Evolutionary conservation across 257 asterid genomes (phyloP).

Genomic region (Nicotiana noctiflora): DNA sequence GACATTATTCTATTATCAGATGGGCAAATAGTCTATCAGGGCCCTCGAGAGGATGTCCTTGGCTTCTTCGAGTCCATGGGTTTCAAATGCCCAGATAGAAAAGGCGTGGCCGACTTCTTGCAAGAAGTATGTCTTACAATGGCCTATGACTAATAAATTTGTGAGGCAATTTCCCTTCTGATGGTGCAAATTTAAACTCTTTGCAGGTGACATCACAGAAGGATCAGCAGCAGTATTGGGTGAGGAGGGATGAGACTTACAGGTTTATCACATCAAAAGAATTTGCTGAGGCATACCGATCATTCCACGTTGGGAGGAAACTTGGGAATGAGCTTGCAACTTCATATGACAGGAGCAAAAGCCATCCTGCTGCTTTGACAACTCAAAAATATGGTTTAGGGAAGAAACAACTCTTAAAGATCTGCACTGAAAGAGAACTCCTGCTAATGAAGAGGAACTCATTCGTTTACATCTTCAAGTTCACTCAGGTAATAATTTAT

Average conservation of each 20-base stretch:
- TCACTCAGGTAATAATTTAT: not conserved
- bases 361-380: constrained; percentile 45
- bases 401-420: constrained; percentile 26
- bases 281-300: constrained; percentile 30
- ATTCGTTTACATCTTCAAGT: constrained; percentile 25
- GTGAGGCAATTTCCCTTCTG: too few species aligned
- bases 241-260: constrained; percentile 22
- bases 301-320: constrained; percentile 25
- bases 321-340: constrained; percentile 19
- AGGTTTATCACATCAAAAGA: constrained; percentile 28
- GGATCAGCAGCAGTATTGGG: constrained; percentile 48
- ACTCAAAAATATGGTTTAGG: constrained; percentile 27
- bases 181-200: not conserved
- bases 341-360: constrained; percentile 33
- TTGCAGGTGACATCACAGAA: constrained; percentile 47
- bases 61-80: constrained; percentile 43
- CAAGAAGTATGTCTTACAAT: constrained; percentile 36
- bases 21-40: constrained; percentile 41
- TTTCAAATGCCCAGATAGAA: constrained; percentile 44
- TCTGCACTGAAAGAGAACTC: constrained; percentile 29
- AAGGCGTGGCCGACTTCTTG: constrained; percentile 55
- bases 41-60: constrained; percentile 39
- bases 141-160: too few species aligned
- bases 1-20: constrained; percentile 39
- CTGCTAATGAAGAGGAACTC: constrained; percentile 49